phyloP scores from a whole-genome alignment of 2,329 filamentous ascomycete species.

The Nakataea oryzae region DNA sequence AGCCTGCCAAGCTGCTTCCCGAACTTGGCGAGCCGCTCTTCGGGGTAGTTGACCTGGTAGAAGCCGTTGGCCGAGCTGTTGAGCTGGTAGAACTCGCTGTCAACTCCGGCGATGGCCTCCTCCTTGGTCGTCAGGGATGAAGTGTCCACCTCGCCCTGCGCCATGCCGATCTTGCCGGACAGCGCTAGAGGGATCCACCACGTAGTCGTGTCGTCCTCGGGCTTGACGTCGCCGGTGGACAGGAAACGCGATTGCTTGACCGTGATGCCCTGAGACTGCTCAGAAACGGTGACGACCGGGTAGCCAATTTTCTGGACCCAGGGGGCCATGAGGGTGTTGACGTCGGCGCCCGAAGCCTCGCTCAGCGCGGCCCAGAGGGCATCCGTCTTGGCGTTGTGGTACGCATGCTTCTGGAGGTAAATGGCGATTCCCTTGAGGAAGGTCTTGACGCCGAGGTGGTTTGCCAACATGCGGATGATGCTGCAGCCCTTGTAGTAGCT shows the following conservation, averaged over 20 bases:
- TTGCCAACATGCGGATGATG: conserved; percentile 90
- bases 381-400: conserved; percentile 81
- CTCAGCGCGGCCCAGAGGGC: conserved; percentile 85
- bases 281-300: conserved; percentile 76
- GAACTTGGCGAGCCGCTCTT: conserved; percentile 70
- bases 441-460: conserved; percentile 75
- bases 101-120: conserved; percentile 63
- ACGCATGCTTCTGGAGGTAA: conserved; percentile 82
- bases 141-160: conserved; percentile 46
- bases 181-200: conserved; percentile 95
- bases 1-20: conserved; percentile 67
- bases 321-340: conserved; percentile 77
- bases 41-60: conserved; percentile 88
- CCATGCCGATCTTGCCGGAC: conserved; percentile 59
- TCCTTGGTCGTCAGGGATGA: conserved; percentile 62
- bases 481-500: conserved; percentile 96
- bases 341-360: conserved; percentile 78
- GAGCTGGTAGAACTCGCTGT: conserved; percentile 82
- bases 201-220: conserved; percentile 80
- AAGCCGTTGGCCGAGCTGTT: conserved; percentile 83
- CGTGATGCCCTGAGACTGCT: conserved; percentile 65
- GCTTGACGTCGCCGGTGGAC: conserved; percentile 79
- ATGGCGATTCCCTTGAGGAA: conserved; percentile 85
- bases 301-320: conserved; percentile 97
- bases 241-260: conserved; percentile 85